Evolutionary conservation across 495 filamentous ascomycete genomes (phyloP).

Genomic region (Aspergillus bertholletiae): DNA sequence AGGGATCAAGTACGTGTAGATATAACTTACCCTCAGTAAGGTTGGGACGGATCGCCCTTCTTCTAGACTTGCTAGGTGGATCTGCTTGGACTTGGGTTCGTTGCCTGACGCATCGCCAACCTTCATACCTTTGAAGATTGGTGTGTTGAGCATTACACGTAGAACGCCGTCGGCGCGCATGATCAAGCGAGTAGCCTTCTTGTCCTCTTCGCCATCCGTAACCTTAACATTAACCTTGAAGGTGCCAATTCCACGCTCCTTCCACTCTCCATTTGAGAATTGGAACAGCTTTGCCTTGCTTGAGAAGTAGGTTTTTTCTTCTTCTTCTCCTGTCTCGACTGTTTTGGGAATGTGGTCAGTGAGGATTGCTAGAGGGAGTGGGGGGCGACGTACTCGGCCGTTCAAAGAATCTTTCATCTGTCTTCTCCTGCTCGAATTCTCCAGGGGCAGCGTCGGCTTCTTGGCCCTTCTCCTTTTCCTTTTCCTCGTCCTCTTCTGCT

Average conservation of each 20-base stretch:
- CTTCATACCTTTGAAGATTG: slow-evolving; percentile 67
- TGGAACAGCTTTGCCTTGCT: slow-evolving; percentile 76
- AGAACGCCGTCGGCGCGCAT: slow-evolving; percentile 84
- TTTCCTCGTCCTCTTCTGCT: slow-evolving; percentile 60
- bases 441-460: slow-evolving; percentile 45
- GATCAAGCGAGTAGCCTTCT: slow-evolving; percentile 62
- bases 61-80: slow-evolving; percentile 60
- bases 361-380: neutral
- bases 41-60: slow-evolving; percentile 56
- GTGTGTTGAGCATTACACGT: slow-evolving; percentile 83
- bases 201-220: slow-evolving; percentile 46
- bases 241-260: slow-evolving; percentile 77
- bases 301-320: slow-evolving; percentile 55
- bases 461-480: slow-evolving; percentile 47
- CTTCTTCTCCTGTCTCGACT: slow-evolving; percentile 76
- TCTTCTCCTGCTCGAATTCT: slow-evolving; percentile 48
- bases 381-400: slow-evolving; percentile 58
- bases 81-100: slow-evolving; percentile 49
- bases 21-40: slow-evolving; percentile 64
- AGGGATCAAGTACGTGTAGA: neutral
- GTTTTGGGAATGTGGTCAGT: slow-evolving; percentile 6
- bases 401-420: slow-evolving; percentile 64
- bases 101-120: slow-evolving; percentile 57
- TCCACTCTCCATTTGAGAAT: slow-evolving; percentile 74
- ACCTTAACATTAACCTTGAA: slow-evolving; percentile 79